phyloP scores from a whole-genome alignment of 2,329 filamentous ascomycete genomes.

The Emmonsia crescens region DNA sequence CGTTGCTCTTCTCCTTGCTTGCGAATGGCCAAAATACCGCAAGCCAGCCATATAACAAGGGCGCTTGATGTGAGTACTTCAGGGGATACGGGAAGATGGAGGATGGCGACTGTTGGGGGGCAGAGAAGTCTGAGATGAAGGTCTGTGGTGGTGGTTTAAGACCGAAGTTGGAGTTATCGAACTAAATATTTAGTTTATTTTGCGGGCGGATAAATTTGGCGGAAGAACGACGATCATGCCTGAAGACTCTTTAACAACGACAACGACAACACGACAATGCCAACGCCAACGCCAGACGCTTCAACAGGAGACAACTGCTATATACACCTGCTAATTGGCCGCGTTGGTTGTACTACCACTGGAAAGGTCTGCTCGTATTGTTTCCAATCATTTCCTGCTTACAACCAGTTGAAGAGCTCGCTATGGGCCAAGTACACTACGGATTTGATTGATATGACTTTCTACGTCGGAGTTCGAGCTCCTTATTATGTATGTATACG shows the following conservation, averaged over 20 bases:
- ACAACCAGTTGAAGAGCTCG: too few relatives aligned
- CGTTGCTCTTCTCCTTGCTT: slow-evolving; percentile 1
- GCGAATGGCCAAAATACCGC: neutral
- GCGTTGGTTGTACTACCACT: neutral
- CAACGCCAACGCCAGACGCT: neutral
- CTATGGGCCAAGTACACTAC: too few relatives aligned
- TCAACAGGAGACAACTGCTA: neutral
- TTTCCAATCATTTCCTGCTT: neutral
- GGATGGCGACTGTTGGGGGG: neutral
- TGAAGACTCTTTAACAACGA: neutral
- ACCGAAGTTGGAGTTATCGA: neutral
- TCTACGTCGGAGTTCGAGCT: neutral
- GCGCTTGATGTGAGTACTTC: neutral
- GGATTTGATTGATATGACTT: neutral
- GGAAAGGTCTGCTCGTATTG: neutral
- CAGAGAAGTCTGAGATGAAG: neutral
- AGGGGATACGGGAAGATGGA: neutral
- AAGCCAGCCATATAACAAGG: slow-evolving; percentile 2
- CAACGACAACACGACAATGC: neutral
- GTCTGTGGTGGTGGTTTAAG: neutral
- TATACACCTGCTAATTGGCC: neutral
- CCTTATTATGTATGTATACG: neutral
- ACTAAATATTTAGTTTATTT: too few relatives aligned
- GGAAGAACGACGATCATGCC: neutral
- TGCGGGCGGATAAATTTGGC: neutral